phyloP scores from a whole-genome alignment of 169 alveolate species.

The Plasmodium vinckei region DNA sequence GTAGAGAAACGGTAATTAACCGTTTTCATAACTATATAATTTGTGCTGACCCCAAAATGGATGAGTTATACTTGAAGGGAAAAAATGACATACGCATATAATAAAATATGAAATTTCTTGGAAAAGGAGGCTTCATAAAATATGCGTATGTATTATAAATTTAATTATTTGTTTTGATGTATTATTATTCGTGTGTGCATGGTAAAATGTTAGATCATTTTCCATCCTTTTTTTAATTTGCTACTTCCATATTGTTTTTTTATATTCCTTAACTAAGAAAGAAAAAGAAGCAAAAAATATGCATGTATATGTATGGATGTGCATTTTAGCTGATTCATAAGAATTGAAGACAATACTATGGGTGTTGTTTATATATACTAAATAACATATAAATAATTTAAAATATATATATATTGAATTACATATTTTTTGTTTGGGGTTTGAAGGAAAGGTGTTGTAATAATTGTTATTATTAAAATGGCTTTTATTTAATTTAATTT shows the following conservation, averaged over 20 bases:
- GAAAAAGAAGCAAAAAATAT: background rate
- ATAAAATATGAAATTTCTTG: no score
- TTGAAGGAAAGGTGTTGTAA: slow-evolving; percentile 57
- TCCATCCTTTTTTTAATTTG: background rate
- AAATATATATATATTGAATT: slow-evolving; percentile 1
- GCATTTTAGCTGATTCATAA: background rate
- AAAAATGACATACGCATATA: no score
- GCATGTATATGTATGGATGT: background rate
- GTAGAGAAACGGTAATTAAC: no score
- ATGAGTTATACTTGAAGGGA: no score
- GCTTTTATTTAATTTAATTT: slow-evolving; percentile 44
- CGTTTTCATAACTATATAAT: no score
- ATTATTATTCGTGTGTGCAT: no score
- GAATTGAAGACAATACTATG: background rate
- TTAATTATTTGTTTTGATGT: no score
- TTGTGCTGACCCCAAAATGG: no score
- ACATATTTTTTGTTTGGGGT: slow-evolving; percentile 40
- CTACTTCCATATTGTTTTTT: slow-evolving; percentile 15
- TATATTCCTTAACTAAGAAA: slow-evolving; percentile 53
- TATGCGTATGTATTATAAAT: no score
- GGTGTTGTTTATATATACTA: background rate
- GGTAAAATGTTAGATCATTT: no score
- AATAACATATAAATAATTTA: background rate
- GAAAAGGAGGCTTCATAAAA: no score
- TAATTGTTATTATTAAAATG: slow-evolving; percentile 19